Evolutionary conservation across 768 basidiomycete genomes (phyloP), one percentile per base, ranked within the genome.

Genomic region (Boletus reticulatus): DNA sequence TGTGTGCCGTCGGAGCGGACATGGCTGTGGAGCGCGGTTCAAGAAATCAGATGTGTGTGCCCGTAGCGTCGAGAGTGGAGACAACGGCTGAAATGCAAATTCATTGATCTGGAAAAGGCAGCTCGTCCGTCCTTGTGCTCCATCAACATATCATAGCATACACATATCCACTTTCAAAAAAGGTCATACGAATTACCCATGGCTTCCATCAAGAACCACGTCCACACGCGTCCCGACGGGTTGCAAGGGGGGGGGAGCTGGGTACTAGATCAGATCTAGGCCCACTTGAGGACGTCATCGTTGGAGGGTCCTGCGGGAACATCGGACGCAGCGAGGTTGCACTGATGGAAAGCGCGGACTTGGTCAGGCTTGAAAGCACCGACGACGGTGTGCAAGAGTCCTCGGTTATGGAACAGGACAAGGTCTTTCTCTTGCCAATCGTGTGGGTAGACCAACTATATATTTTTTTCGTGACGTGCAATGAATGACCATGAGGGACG

Each of bases 381-480:
- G 16, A 88, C 85, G 62, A 88, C 86, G 11, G 78, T 76, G 61
- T 89, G 87, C 47, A 88, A 68, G 27, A 86, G 71, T 16, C 88
- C 88, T 24, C 87, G 79, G 70, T 89, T 89, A 64, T 89, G 85
- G 77, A 89, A 89, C 29, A 89, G 59, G 10, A 86, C 83, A 34
- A 89, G 75, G 60, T 88, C 86, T 16, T 75, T 74, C 60, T 83
- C 83, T 36, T 75, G 71, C 92, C 94, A 95, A 64, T 94, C 89
- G 64, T 94, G 92, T 0, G 92, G 87, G 70, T 95, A 96, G 32
- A 96, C 85, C 27, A 91, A 77, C 83, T 45, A 14, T 45, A n/a
- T 22, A 2, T 31, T 44, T 44, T 32, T 32, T 16, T n/a, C 9
- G 17, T 29, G 39, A 22, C 27, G 36, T 14, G 47, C 16, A 41